Conservation (phyloP, 1,139 yeast species). For the Torulaspora pretoriensis region DNA sequence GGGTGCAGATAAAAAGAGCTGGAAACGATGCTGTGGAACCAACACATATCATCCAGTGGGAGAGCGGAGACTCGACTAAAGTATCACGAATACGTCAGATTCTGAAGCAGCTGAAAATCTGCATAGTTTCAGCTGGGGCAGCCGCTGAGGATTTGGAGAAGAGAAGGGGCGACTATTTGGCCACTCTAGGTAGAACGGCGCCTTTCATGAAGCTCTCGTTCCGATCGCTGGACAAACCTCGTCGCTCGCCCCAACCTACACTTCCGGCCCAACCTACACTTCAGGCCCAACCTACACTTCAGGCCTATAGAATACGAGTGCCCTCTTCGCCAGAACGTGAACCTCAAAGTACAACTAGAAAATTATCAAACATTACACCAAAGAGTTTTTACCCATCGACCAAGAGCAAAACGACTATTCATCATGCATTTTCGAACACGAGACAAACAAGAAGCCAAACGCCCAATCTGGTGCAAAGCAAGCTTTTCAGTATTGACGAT, state of each 20-base stretch:
- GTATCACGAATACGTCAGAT: background rate
- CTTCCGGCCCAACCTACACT: background rate
- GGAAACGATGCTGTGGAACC: background rate
- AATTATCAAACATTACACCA: background rate
- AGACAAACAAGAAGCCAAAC: conserved; percentile 12
- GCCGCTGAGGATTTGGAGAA: background rate
- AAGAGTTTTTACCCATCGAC: background rate
- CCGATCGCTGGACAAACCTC: background rate
- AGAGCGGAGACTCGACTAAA: background rate
- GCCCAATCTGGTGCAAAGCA: conserved; percentile 10
- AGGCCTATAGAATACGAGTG: background rate
- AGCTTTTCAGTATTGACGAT: conserved; percentile 12
- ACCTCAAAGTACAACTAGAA: background rate
- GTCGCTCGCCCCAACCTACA: background rate
- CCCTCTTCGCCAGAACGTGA: conserved; percentile 4
- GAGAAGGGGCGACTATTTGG: background rate
- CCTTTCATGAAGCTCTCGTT: background rate
- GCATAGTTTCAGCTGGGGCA: background rate
- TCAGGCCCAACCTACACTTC: background rate
- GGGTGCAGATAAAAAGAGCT: conserved; percentile 2
- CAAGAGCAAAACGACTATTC: background rate
- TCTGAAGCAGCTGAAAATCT: background rate
- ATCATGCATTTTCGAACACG: conserved; percentile 9
- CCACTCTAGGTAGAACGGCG: background rate
- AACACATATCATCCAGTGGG: background rate